Evolutionary conservation across 1,284 basidiomycete species (phyloP).

Genomic region (Amylostereum chailletii): DNA sequence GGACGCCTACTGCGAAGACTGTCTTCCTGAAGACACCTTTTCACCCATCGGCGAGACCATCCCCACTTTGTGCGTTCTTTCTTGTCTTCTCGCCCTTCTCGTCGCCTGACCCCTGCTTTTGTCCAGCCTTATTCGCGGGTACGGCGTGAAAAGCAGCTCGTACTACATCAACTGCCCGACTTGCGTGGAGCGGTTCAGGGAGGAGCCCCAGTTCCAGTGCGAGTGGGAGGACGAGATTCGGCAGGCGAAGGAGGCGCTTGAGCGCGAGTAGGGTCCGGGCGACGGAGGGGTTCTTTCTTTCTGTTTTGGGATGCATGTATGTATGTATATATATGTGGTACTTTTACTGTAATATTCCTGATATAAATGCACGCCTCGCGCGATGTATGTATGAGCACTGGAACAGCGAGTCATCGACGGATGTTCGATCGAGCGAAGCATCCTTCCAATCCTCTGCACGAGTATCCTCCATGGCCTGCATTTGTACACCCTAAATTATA

Average conservation of each 20-base stretch:
- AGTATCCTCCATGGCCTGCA: too few species aligned
- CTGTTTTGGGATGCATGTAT: too few species aligned
- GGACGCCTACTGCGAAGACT: conserved; percentile 53
- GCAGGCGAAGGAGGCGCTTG: conserved; percentile 24
- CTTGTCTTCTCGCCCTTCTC: background rate
- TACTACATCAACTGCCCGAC: conserved; percentile 43
- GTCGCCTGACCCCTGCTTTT: background rate
- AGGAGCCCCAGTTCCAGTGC: conserved; percentile 21
- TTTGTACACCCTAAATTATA: too few species aligned
- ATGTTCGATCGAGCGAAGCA: too few species aligned
- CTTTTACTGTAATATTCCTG: too few species aligned
- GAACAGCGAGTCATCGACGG: too few species aligned
- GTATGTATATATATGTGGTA: too few species aligned
- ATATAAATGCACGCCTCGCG: too few species aligned
- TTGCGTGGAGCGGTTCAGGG: conserved; percentile 27
- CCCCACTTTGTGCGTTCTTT: conserved; percentile 43
- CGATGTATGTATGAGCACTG: too few species aligned
- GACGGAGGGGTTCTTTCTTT: too few species aligned
- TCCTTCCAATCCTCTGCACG: too few species aligned
- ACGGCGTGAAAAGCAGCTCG: conserved; percentile 23
- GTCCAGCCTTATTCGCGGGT: conserved; percentile 31
- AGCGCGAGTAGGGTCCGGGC: background rate
- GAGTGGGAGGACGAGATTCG: conserved; percentile 31
- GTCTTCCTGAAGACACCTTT: conserved; percentile 38
- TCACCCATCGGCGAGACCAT: conserved; percentile 42